Conservation (phyloP, 2,329 filamentous ascomycete species). For the Penicillium verrucosum region DNA sequence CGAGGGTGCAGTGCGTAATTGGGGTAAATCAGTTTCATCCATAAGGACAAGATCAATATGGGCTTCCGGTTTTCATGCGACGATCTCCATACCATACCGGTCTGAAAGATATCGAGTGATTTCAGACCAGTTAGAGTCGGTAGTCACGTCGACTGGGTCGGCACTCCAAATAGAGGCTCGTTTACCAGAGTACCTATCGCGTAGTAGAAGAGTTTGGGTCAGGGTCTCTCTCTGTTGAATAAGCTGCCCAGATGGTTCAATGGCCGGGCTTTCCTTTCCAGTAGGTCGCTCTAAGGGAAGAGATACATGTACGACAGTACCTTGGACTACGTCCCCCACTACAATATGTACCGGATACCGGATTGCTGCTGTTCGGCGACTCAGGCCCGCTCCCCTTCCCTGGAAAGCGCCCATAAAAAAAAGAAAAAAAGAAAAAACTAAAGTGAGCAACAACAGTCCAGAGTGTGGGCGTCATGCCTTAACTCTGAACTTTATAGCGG, state of each 20-base stretch:
- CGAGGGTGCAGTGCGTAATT: slow-evolving; percentile 16
- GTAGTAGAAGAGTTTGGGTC: slow-evolving; percentile 25
- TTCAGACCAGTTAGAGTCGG: slow-evolving; percentile 26
- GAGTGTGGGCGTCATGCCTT: no score
- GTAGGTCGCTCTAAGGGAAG: slow-evolving; percentile 41
- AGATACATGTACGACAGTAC: slow-evolving; percentile 54
- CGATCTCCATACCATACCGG: slow-evolving; percentile 39
- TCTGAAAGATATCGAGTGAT: slow-evolving; percentile 34
- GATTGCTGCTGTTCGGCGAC: no score
- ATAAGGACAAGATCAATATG: slow-evolving; percentile 38
- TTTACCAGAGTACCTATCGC: slow-evolving; percentile 24
- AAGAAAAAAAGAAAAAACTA: no score
- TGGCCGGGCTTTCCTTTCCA: slow-evolving; percentile 24
- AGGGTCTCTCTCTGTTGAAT: slow-evolving; percentile 23
- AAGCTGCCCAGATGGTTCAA: slow-evolving; percentile 17
- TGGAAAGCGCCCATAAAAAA: no score
- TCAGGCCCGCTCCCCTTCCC: no score
- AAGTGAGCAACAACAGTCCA: no score
- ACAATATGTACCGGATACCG: no score
- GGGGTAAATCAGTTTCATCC: slow-evolving; percentile 29
- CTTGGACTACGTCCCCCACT: slow-evolving; percentile 21
- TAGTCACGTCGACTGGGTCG: slow-evolving; percentile 16
- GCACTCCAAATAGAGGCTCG: slow-evolving; percentile 32
- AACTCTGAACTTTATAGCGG: no score
- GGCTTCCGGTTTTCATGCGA: slow-evolving; percentile 25